Base-by-base conservation (phyloP, 2,329 filamentous ascomycete genomes). In the Penicillium brevicompactum region DNA sequence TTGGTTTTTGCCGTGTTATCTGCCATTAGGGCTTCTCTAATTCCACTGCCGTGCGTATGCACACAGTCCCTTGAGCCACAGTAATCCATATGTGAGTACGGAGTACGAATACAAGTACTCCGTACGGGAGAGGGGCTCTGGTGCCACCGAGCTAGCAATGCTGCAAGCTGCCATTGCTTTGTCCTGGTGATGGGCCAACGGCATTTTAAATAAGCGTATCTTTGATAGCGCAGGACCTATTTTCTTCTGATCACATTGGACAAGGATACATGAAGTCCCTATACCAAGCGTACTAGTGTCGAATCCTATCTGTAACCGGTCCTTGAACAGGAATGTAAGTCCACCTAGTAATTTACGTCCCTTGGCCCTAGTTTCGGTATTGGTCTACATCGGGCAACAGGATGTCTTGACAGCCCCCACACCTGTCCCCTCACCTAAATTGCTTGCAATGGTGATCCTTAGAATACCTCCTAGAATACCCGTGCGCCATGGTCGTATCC, bases 21-120 rank as follows among this genome's bases (percentile, higher is more conserved):
- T 2, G 46, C 47, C 21, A n/a, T 56, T 60, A 4, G 42, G 38
- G 1, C 34, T 55, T 56, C 21, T 64, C 66, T n/a, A 65, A 30
- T 24, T 58, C 50, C 27, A 60, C 10, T 18, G 13, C 11, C 18
- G 30, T 11, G 7, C 21, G 16, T 11, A 40, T 51, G 32, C 16
- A 46, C 31, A 46, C n/a, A 24, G 2, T 38, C 18, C 31, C 8
- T 34, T 46, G 21, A 50, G 4, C 13, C 16, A 38, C 30, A 16
- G 8, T 24, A 4, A 3, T 42, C 6, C 24, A 27, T 27, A 4
- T 6, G 8, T 27, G 24, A 27, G 8, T 27, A 27, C 24, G 8
- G 24, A 27, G 8, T 27, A 27, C 24, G 8, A 27, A 6, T 27
- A 27, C 24, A 14, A 37, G 13, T 37, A n/a, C 11, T 37, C 6